Evolutionary conservation across 1,284 basidiomycete genomes (phyloP).

Genomic region (Coniophora puteana): DNA sequence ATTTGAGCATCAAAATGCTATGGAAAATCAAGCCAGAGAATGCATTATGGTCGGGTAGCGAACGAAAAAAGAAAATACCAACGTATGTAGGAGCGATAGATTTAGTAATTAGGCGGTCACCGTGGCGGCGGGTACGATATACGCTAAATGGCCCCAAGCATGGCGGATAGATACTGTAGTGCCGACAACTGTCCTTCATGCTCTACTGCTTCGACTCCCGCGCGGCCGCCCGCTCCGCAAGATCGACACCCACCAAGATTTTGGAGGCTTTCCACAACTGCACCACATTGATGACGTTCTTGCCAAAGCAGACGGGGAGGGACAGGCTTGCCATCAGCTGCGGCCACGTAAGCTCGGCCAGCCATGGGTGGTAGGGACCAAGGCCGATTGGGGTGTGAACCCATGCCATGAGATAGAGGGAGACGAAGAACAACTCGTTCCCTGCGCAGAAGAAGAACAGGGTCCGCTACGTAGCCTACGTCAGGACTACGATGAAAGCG

Average conservation of each 20-base stretch:
- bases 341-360: slow-evolving; percentile 70
- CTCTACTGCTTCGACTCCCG: slow-evolving; percentile 40
- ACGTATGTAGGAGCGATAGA: no score
- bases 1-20: no score
- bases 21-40: no score
- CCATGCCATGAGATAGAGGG: slow-evolving; percentile 93
- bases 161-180: no score
- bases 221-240: slow-evolving; percentile 76
- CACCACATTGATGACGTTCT: slow-evolving; percentile 95
- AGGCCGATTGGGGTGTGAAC: slow-evolving; percentile 60
- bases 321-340: slow-evolving; percentile 68
- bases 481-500: slow-evolving; percentile 3
- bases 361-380: slow-evolving; percentile 23
- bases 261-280: slow-evolving; percentile 99
- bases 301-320: slow-evolving; percentile 73
- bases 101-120: no score
- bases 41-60: no score
- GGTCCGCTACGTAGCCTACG: slow-evolving; percentile 50
- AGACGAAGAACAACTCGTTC: slow-evolving; percentile 97
- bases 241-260: slow-evolving; percentile 87
- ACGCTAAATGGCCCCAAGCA: no score
- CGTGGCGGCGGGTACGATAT: no score
- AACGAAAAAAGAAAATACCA: no score
- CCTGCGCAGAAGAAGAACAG: slow-evolving; percentile 95
- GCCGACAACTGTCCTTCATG: slow-evolving; percentile 21